Evolutionary conservation across 1,139 yeast genomes (phyloP).

Genomic region (Magnusiomyces paraingens): DNA sequence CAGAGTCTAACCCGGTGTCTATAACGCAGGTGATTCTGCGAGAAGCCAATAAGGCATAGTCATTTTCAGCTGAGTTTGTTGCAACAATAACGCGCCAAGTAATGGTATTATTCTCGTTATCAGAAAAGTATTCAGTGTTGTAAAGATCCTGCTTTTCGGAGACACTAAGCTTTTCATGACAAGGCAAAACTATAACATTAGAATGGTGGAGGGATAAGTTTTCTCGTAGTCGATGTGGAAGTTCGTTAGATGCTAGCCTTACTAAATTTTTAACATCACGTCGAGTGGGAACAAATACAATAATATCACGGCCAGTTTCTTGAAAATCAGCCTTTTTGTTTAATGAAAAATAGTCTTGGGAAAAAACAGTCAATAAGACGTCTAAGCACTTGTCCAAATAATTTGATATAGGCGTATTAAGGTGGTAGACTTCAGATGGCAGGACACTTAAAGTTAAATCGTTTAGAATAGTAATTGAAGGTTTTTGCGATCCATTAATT

Average conservation of each 20-base stretch:
- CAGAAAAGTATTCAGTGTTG: neutral
- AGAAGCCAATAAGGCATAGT: slow-evolving; percentile 9
- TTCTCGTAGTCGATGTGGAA: slow-evolving; percentile 17
- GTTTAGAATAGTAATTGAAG: slow-evolving; percentile 3
- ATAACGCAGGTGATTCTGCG: slow-evolving; percentile 10
- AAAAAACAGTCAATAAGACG: slow-evolving; percentile 39
- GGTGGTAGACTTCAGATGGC: slow-evolving; percentile 71
- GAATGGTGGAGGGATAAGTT: slow-evolving; percentile 28
- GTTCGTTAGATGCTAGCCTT: slow-evolving; percentile 23
- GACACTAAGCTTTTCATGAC: neutral
- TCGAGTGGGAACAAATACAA: slow-evolving; percentile 78
- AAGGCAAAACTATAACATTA: neutral
- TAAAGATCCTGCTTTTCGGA: neutral
- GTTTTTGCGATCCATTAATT: slow-evolving; percentile 32
- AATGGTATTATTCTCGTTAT: slow-evolving; percentile 66
- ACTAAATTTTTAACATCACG: slow-evolving; percentile 85
- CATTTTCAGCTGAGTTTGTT: slow-evolving; percentile 67
- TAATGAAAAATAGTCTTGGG: slow-evolving; percentile 60
- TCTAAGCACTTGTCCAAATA: slow-evolving; percentile 70
- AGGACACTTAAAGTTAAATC: slow-evolving; percentile 4
- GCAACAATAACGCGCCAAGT: slow-evolving; percentile 65
- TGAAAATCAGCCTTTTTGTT: slow-evolving; percentile 42
- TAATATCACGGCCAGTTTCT: slow-evolving; percentile 61
- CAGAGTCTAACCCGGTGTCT: slow-evolving; percentile 12
- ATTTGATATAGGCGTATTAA: slow-evolving; percentile 68